phyloP scores from a whole-genome alignment of 1,284 basidiomycete species.

The Heterobasidion parviporum region DNA sequence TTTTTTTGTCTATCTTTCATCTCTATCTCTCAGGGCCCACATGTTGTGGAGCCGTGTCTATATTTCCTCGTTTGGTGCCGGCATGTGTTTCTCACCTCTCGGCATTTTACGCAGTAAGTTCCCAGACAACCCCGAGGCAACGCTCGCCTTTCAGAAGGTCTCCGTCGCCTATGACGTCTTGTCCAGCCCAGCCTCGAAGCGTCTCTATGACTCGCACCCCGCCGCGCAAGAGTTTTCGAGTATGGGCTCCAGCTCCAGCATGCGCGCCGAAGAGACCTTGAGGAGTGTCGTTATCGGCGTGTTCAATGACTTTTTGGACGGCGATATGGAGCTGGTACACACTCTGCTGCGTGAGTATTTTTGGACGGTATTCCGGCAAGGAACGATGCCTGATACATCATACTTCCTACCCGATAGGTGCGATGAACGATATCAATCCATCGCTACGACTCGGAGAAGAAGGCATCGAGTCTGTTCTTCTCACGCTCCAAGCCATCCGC shows the following conservation, averaged over 20 bases:
- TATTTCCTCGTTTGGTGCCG: no score
- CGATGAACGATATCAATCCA: conserved; percentile 67
- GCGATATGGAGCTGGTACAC: conserved; percentile 75
- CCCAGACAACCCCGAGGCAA: conserved; percentile 67
- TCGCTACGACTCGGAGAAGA: conserved; percentile 65
- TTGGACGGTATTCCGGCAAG: not conserved
- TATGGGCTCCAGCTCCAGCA: conserved; percentile 39
- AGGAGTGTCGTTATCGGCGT: conserved; percentile 65
- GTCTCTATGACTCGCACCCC: conserved; percentile 59
- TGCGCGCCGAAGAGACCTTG: conserved; percentile 69
- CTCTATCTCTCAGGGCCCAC: not conserved
- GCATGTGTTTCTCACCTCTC: not conserved
- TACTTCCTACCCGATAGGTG: conserved; percentile 32
- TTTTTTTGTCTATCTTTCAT: conserved; percentile 2
- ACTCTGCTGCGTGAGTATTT: conserved; percentile 55
- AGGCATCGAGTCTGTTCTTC: conserved; percentile 56
- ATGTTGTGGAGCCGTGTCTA: not conserved
- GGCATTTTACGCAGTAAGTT: conserved; percentile 54
- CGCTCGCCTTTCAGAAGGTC: conserved; percentile 79
- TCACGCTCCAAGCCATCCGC: conserved; percentile 54
- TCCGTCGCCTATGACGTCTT: conserved; percentile 78
- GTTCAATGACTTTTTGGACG: conserved; percentile 77
- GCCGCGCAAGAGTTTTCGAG: conserved; percentile 32
- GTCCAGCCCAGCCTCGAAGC: conserved; percentile 60
- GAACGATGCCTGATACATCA: not conserved